phyloP scores from a whole-genome alignment of 345 rosid genomes.

The Barbarea vulgaris region DNA sequence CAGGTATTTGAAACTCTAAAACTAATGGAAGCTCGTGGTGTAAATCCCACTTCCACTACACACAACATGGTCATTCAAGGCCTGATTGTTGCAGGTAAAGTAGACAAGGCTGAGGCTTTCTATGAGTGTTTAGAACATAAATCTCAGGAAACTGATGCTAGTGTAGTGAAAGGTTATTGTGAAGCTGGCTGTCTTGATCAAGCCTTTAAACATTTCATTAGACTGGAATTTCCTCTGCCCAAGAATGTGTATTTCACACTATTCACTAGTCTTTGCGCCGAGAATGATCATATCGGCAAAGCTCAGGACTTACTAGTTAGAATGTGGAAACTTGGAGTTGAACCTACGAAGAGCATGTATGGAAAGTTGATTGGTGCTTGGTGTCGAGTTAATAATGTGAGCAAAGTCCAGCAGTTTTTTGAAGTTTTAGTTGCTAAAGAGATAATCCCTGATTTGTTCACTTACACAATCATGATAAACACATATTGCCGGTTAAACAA shows the following conservation, averaged over 20 bases:
- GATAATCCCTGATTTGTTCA: constrained; percentile 51
- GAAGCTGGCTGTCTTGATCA: constrained; percentile 46
- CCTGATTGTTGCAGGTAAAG: constrained; percentile 60
- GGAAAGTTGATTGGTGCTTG: constrained; percentile 52
- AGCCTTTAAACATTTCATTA: constrained; percentile 53
- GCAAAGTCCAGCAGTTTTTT: constrained; percentile 47
- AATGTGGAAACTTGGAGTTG: constrained; percentile 49
- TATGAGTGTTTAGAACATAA: constrained; percentile 43
- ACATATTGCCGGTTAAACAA: constrained; percentile 52
- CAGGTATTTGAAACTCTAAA: constrained; percentile 43
- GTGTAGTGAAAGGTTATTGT: constrained; percentile 60
- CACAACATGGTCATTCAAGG: constrained; percentile 69
- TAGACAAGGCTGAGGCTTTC: constrained; percentile 61
- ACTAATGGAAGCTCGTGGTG: constrained; percentile 50
- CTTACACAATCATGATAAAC: constrained; percentile 65
- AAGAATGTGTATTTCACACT: constrained; percentile 55
- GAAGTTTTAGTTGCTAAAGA: constrained; percentile 41
- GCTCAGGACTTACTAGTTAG: constrained; percentile 47
- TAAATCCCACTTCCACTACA: constrained; percentile 53
- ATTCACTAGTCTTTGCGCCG: constrained; percentile 47
- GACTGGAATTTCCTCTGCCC: constrained; percentile 44
- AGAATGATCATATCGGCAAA: constrained; percentile 42
- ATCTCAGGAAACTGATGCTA: constrained; percentile 43
- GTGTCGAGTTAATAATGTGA: constrained; percentile 52
- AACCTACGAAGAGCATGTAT: constrained; percentile 51